phyloP scores from a whole-genome alignment of 495 filamentous ascomycete species.

The Tirmania nivea region DNA sequence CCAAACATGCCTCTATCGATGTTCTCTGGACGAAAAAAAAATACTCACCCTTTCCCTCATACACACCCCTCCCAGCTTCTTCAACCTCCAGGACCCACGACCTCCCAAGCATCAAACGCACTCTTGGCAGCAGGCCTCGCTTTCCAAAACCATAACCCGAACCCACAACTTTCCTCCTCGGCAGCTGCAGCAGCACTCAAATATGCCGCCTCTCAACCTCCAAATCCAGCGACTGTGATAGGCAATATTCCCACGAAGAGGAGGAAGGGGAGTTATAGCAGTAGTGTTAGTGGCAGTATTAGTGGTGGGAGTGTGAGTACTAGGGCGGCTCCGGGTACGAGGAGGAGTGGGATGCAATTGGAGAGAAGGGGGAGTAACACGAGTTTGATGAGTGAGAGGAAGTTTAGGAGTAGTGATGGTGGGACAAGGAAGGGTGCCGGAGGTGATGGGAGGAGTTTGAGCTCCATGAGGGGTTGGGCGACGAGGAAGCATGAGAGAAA shows the following conservation, averaged over 20 bases:
- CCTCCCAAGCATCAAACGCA: neutral
- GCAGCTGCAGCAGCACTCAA: neutral
- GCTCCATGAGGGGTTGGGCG: no score
- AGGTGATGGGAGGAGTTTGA: neutral
- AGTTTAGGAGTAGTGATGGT: neutral
- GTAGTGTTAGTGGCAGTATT: neutral
- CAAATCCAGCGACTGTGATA: neutral
- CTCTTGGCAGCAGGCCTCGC: neutral
- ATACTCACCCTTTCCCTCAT: no score
- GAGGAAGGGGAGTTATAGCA: neutral
- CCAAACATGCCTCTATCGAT: no score
- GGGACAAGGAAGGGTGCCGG: neutral
- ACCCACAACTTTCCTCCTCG: neutral
- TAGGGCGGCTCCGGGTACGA: neutral
- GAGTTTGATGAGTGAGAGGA: neutral
- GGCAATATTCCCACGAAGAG: neutral
- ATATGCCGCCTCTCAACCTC: neutral
- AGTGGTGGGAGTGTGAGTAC: neutral
- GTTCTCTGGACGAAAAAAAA: no score
- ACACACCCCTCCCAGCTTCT: no score
- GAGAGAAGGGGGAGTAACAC: neutral
- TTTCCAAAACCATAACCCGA: neutral
- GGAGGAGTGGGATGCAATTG: neutral
- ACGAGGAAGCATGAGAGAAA: no score
- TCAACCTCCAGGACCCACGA: no score